Conservation (phyloP, 352 stramenopile genomes). For the Phytopythium aichiense region DNA sequence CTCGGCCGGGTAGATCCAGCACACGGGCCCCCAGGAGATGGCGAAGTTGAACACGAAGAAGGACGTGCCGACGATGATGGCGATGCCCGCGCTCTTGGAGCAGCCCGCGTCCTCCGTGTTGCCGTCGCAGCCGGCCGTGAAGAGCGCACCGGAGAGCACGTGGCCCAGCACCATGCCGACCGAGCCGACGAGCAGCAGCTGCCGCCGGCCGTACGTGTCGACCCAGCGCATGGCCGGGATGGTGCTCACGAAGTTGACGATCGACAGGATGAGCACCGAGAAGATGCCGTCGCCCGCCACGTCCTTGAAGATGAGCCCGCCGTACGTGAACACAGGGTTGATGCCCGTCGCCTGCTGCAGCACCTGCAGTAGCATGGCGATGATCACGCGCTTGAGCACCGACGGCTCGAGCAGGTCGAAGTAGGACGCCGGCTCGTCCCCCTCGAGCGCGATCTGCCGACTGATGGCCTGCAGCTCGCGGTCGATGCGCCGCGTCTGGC, state of each 20-base stretch:
- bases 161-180: too few relatives aligned
- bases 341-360: conserved; percentile 47
- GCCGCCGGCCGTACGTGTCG: too few relatives aligned
- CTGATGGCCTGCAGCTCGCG: conserved; percentile 43
- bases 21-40: conserved; percentile 31
- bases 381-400: conserved; percentile 33
- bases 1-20: too few relatives aligned
- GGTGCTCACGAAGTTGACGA: conserved; percentile 44
- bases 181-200: too few relatives aligned
- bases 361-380: conserved; percentile 46
- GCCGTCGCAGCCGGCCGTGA: conserved; percentile 34
- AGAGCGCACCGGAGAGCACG: too few relatives aligned
- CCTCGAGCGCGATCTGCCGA: conserved; percentile 36
- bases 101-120: conserved; percentile 29
- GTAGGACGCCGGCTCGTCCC: conserved; percentile 18
- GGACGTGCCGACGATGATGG: conserved; percentile 38
- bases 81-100: conserved; percentile 28
- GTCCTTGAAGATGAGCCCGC: too few relatives aligned
- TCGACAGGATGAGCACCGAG: conserved; percentile 38
- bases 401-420: conserved; percentile 43
- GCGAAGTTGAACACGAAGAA: conserved; percentile 43
- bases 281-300: conserved; percentile 34
- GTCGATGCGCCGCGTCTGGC: conserved; percentile 32
- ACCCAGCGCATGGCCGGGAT: too few relatives aligned
- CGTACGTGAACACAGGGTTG: conserved; percentile 45